Base-by-base conservation (phyloP, 306 rosid species). In the Rubus idaeus region DNA sequence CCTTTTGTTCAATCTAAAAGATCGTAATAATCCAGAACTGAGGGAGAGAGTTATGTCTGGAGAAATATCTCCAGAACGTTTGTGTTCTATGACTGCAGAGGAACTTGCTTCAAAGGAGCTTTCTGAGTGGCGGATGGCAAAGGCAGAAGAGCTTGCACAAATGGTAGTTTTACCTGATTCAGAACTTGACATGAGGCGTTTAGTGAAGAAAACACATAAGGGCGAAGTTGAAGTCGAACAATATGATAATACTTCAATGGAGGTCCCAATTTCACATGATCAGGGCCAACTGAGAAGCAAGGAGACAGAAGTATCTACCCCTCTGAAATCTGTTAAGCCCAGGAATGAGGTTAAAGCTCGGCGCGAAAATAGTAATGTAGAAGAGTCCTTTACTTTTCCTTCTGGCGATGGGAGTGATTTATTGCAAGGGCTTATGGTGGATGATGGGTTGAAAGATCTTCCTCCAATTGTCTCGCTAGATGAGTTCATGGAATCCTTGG, bases 51-150 rank as follows among this genome's bases (percentile, higher is more conserved):
- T 96, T 68, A 87, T 92, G 96, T 86, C 87, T 21, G 98, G 99
- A 23, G 89, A 88, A 78, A 92, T 96, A 62, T 77, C 80, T 21
- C 98, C 99, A 5, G 91, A 87, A 40, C 87, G 89, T 14, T 84
- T 96, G 44, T 96, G 99, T 80, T 89, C 97, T 35, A 96, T 96
- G 99, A 89, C 91, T 61, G 98, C 99, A 0, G 99, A 96, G 84
- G 99, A 96, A 72, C 99, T 96, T 84, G 99, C 99, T 79, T 96
- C 99, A 6, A 88, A 96, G 86, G 98, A 96, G 89, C 99, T 96
- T 79, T 89, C 98, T 67, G 79, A 96, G 86, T 96, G 99, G 99
- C 89, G 99, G 83, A 88, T 89, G 90, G 99, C 99, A 13, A 96
- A 96, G 87, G 99, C 99, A n/a, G 99, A 96, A 81, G 98, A 96